Conservation (phyloP, 768 basidiomycete genomes). For the Lanmaoa pseudosensibilis region DNA sequence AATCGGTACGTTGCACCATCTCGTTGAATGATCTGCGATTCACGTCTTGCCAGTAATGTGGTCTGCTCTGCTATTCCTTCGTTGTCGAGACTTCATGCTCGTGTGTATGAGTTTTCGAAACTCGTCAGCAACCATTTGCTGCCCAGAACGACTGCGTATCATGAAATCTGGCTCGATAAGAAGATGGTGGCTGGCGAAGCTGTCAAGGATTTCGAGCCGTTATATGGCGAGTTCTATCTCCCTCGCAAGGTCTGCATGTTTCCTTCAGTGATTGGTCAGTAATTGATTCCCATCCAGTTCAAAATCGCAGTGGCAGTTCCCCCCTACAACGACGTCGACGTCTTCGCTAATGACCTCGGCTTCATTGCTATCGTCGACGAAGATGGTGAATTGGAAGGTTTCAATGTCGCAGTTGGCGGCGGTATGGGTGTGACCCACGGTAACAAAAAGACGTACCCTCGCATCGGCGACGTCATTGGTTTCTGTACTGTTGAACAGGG, state of each 20-base stretch:
- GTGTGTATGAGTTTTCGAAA: slow-evolving; percentile 84
- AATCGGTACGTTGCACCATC: slow-evolving; percentile 59
- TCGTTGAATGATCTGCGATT: background rate
- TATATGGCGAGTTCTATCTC: slow-evolving; percentile 98
- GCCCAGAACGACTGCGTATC: slow-evolving; percentile 90
- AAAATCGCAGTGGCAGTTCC: slow-evolving; percentile 97
- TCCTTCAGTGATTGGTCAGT: background rate
- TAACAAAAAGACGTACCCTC: slow-evolving; percentile 98
- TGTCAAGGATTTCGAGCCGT: slow-evolving; percentile 89
- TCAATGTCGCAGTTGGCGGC: slow-evolving; percentile 92
- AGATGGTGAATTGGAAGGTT: slow-evolving; percentile 78
- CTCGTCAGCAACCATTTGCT: slow-evolving; percentile 82
- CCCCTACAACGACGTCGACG: slow-evolving; percentile 93
- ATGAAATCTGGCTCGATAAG: slow-evolving; percentile 99
- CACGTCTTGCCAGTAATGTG: slow-evolving; percentile 62
- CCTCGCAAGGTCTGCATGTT: slow-evolving; percentile 75
- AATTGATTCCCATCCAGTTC: slow-evolving; percentile 54
- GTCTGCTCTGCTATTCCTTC: slow-evolving; percentile 90
- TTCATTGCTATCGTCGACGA: slow-evolving; percentile 90
- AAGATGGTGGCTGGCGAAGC: slow-evolving; percentile 94
- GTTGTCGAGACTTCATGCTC: slow-evolving; percentile 76
- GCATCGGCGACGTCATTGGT: slow-evolving; percentile 82
- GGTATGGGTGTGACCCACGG: slow-evolving; percentile 99
- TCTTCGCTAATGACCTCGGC: slow-evolving; percentile 94
- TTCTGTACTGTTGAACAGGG: slow-evolving; percentile 92